Percentiles rank a stretch among this genome's conserved stretches.
phyloP scores from a whole-genome alignment of 139 green algal genomes.

The Desmodesmus armatus region DNA sequence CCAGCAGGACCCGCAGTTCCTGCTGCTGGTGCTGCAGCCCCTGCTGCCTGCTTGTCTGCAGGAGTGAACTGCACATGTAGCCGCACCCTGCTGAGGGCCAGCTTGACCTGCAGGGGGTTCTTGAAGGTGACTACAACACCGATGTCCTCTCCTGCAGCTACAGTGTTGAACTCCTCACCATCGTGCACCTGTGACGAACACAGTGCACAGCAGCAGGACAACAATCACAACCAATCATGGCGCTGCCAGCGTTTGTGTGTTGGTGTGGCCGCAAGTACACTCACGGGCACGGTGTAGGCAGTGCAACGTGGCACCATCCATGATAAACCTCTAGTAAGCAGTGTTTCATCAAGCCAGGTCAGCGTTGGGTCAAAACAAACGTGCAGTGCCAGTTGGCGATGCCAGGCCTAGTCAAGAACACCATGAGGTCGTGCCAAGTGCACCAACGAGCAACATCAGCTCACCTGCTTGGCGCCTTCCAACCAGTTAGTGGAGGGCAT shows the following conservation, averaged over 20 bases:
- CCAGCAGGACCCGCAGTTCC: not conserved
- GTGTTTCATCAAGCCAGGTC: too few relatives aligned
- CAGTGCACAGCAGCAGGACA: not conserved
- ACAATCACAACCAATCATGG: too few relatives aligned
- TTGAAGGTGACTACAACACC: slow-evolving; percentile 76
- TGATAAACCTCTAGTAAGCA: too few relatives aligned
- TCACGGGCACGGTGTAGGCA: too few relatives aligned
- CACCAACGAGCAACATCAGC: too few relatives aligned
- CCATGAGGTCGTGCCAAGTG: too few relatives aligned
- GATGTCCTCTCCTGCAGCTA: slow-evolving; percentile 79
- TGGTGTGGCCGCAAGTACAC: not conserved
- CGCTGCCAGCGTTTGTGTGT: not conserved
- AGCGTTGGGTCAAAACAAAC: too few relatives aligned
- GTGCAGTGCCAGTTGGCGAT: too few relatives aligned
- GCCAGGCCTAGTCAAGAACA: too few relatives aligned
- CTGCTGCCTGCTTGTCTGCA: not conserved
- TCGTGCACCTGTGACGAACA: slow-evolving; percentile 37
- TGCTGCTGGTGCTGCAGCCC: not conserved
- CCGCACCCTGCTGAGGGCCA: slow-evolving; percentile 70
- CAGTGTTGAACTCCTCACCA: slow-evolving; percentile 58
- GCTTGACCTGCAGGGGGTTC: slow-evolving; percentile 83
- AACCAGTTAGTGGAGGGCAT: slow-evolving; percentile 56
- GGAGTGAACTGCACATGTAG: slow-evolving; percentile 73
- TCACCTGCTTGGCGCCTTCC: slow-evolving; percentile 60
- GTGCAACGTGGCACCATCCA: too few relatives aligned